Percentiles rank a stretch among this genome's conserved stretches.
Conservation (phyloP, 2,329 filamentous ascomycete genomes). For the Fusarium sp. region DNA sequence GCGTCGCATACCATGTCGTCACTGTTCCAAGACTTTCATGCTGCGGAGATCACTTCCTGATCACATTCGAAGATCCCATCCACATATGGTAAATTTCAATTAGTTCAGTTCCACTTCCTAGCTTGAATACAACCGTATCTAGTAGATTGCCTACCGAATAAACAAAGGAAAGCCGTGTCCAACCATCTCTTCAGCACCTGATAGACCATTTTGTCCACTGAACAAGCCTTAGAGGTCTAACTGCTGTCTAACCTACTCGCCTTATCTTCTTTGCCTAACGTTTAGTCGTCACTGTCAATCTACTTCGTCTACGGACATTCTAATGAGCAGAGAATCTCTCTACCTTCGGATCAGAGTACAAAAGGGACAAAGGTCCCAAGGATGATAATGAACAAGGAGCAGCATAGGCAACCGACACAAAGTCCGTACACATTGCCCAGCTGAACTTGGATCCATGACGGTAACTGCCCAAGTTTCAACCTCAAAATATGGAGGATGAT, state of each 20-base stretch:
- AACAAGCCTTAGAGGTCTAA: no score
- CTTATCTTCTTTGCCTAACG: no score
- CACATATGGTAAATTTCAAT: no score
- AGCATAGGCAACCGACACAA: not conserved
- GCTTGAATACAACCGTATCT: not conserved
- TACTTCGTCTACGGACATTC: not conserved
- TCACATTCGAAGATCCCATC: no score
- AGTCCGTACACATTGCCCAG: not conserved
- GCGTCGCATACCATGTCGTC: no score
- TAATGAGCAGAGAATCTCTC: not conserved
- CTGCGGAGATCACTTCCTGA: no score
- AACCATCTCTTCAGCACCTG: not conserved
- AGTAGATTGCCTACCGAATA: not conserved
- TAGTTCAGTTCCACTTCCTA: no score
- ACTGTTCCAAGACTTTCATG: no score
- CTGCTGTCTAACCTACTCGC: no score
- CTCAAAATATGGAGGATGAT: not conserved
- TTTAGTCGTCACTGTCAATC: not conserved
- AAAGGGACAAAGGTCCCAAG: not conserved
- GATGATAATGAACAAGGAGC: not conserved
- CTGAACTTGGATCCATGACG: not conserved
- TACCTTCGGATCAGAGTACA: not conserved
- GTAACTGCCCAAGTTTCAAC: not conserved
- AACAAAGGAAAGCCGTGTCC: not conserved
- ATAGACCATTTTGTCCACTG: not conserved